Evolutionary conservation across 1,139 yeast genomes (phyloP).

Genomic region (Diutina rugosa): DNA sequence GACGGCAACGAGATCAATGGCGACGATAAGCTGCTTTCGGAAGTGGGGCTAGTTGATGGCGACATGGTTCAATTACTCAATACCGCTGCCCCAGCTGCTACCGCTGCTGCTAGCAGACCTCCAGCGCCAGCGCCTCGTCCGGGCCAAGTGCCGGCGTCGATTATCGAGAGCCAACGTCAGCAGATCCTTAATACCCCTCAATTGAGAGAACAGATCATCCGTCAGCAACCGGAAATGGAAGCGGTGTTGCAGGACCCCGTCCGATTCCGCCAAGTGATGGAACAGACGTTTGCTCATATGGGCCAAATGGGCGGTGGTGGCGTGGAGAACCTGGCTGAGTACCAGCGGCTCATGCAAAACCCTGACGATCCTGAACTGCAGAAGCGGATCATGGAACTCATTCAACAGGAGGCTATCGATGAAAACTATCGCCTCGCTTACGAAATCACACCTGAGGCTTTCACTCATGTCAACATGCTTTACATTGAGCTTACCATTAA

Average conservation of each 20-base stretch:
- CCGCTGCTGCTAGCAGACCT: background rate
- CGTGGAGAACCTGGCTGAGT: slow-evolving; percentile 18
- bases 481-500: slow-evolving; percentile 69
- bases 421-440: slow-evolving; percentile 70
- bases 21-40: slow-evolving; percentile 23
- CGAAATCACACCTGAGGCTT: slow-evolving; percentile 84
- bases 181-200: slow-evolving; percentile 29
- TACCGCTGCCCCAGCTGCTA: background rate
- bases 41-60: slow-evolving; percentile 37
- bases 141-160: slow-evolving; percentile 15
- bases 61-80: slow-evolving; percentile 38
- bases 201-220: slow-evolving; percentile 19
- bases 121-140: background rate
- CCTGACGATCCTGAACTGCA: slow-evolving; percentile 73
- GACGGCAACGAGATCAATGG: slow-evolving; percentile 30
- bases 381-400: slow-evolving; percentile 51
- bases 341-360: slow-evolving; percentile 36
- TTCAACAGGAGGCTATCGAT: slow-evolving; percentile 56
- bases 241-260: slow-evolving; percentile 36
- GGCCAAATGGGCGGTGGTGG: slow-evolving; percentile 7
- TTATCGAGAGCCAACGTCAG: slow-evolving; percentile 39
- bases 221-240: slow-evolving; percentile 29
- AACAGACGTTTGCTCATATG: slow-evolving; percentile 14
- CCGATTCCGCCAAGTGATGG: slow-evolving; percentile 35
- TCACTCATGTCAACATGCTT: slow-evolving; percentile 73